Conservation (phyloP, 2,329 filamentous ascomycete genomes). For the Colletotrichum tropicale region DNA sequence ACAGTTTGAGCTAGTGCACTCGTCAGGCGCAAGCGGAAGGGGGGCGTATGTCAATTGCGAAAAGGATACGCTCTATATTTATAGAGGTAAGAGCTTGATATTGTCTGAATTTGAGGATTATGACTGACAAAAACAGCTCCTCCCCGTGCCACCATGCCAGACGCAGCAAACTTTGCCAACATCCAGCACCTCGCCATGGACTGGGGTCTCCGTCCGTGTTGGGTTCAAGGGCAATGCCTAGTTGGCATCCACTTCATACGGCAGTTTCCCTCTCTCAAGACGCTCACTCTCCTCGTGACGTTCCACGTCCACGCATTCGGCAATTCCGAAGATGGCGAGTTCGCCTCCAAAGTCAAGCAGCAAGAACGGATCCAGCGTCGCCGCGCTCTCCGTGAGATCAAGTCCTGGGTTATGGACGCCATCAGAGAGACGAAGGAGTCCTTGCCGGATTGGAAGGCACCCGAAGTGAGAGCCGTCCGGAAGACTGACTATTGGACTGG, state of each 20-base stretch:
- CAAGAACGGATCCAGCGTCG: not conserved
- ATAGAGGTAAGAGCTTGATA: not conserved
- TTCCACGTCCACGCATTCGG: not conserved
- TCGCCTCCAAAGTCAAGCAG: not conserved
- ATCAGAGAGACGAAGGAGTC: not conserved
- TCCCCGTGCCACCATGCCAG: not conserved
- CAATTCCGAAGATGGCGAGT: not conserved
- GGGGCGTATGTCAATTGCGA: not conserved
- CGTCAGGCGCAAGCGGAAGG: not conserved
- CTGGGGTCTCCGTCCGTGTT: conserved; percentile 14
- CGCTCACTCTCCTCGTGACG: conserved; percentile 4
- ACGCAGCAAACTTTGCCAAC: not conserved
- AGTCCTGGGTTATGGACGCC: not conserved
- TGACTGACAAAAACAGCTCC: not conserved
- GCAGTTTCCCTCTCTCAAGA: conserved; percentile 1
- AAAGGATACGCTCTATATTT: not conserved
- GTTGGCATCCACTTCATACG: not conserved
- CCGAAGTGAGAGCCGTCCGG: conserved; percentile 1
- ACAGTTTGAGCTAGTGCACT: not conserved
- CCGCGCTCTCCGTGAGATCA: not conserved
- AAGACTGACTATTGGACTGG: conserved; percentile 2
- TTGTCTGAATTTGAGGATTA: not conserved
- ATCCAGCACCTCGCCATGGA: conserved; percentile 15
- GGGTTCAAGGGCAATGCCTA: not conserved
- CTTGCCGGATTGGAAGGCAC: not conserved